A percentile compares a stretch with the other conserved stretches of the same genome.
These are phyloP conservation scores for Amauroascus niger DNA, from an alignment of 2,329 filamentous ascomycete species.

Conservation along the genomic window DNA sequence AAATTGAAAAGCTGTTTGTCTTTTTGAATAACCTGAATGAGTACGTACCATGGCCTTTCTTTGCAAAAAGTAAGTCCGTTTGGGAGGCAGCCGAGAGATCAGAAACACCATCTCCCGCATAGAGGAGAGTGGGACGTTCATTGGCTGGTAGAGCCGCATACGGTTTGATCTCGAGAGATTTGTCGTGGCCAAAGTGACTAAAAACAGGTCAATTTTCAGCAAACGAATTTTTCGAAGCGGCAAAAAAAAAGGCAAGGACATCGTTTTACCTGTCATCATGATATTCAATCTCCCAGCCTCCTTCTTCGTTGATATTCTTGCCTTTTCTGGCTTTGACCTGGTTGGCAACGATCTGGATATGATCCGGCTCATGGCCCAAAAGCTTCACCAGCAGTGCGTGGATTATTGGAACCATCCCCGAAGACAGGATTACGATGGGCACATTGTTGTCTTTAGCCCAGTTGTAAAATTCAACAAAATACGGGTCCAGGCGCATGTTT, in stretches of 20 bases:
- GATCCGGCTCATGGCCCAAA: constrained; percentile 64
- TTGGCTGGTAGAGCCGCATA: constrained; percentile 59
- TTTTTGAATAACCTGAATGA: neutral
- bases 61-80: constrained; percentile 88
- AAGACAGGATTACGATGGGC: constrained; percentile 82
- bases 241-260: neutral
- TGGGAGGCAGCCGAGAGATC: constrained; percentile 86
- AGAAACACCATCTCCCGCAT: constrained; percentile 88
- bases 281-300: constrained; percentile 80
- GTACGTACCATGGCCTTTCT: constrained; percentile 69
- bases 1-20: neutral
- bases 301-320: constrained; percentile 65
- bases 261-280: constrained; percentile 67
- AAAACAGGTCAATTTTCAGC: neutral
- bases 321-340: constrained; percentile 57
- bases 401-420: constrained; percentile 89
- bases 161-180: constrained; percentile 79
- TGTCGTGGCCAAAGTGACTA: constrained; percentile 90
- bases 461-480: constrained; percentile 77
- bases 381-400: constrained; percentile 68
- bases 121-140: constrained; percentile 74
- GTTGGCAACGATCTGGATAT: constrained; percentile 88
- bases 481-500: constrained; percentile 80
- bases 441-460: constrained; percentile 76
- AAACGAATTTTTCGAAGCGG: neutral